Percentiles rank a stretch among this genome's conserved stretches.
Evolutionary conservation across 139 green algal species (phyloP).

Genomic region (Coelastrella sp.): DNA sequence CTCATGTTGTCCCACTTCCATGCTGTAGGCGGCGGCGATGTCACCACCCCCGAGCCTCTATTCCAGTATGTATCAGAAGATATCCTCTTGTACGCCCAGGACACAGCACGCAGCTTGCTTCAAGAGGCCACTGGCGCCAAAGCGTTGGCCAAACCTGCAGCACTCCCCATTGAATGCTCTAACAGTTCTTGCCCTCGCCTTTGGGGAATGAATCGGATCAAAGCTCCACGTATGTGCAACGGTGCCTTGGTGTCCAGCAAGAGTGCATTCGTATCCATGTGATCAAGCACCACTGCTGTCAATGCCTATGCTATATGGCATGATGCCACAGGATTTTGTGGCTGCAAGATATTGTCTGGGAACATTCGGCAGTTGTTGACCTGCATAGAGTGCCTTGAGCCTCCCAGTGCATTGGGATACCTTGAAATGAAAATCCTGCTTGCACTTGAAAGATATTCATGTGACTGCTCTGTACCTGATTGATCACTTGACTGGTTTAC

Average conservation of each 20-base stretch:
- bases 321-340: not conserved
- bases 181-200: not conserved
- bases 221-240: not conserved
- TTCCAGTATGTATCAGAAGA: too few relatives aligned
- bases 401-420: too few relatives aligned
- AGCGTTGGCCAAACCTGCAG: too few relatives aligned
- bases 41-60: too few relatives aligned
- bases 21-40: too few relatives aligned
- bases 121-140: too few relatives aligned
- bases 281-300: not conserved
- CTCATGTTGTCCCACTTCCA: too few relatives aligned
- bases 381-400: too few relatives aligned
- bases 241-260: not conserved
- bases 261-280: not conserved
- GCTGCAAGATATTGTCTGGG: too few relatives aligned
- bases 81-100: too few relatives aligned
- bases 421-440: not conserved
- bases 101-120: too few relatives aligned
- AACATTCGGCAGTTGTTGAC: too few relatives aligned
- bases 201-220: not conserved
- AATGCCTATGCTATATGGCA: not conserved
- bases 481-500: not conserved
- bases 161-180: not conserved
- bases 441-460: not conserved
- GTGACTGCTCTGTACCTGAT: not conserved